Conservation (phyloP, 495 filamentous ascomycete genomes). For the Hyaloscypha bicolor region DNA sequence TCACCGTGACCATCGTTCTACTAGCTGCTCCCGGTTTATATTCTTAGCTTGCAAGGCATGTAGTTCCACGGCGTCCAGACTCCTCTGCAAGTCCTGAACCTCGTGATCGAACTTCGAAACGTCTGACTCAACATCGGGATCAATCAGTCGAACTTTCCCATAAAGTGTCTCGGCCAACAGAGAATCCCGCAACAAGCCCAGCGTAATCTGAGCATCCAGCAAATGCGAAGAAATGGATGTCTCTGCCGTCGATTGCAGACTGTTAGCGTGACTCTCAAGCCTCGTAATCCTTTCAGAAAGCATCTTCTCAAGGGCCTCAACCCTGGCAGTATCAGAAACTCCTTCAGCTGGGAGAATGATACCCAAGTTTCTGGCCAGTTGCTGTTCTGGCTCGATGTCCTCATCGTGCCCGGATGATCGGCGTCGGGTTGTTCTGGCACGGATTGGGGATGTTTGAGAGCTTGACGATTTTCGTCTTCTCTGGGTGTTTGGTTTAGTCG, state of each 20-base stretch:
- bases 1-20: constrained; percentile 41
- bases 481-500: constrained; percentile 20
- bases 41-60: constrained; percentile 36
- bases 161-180: constrained; percentile 45
- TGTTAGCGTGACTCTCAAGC: constrained; percentile 38
- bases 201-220: constrained; percentile 40
- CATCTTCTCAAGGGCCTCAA: constrained; percentile 23
- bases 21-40: constrained; percentile 42
- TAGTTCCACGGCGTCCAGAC: constrained; percentile 35
- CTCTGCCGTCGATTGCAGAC: constrained; percentile 45
- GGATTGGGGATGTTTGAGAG: constrained; percentile 12
- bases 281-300: constrained; percentile 40
- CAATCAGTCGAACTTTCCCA: constrained; percentile 41
- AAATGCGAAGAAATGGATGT: constrained; percentile 38
- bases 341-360: constrained; percentile 29
- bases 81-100: constrained; percentile 34
- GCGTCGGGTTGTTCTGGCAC: constrained; percentile 24
- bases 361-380: constrained; percentile 31
- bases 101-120: constrained; percentile 42
- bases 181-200: constrained; percentile 45
- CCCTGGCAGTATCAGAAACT: constrained; percentile 19
- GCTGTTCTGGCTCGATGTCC: constrained; percentile 31
- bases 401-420: constrained; percentile 35
- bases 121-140: constrained; percentile 42
- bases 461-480: constrained; percentile 26